Base-by-base conservation (phyloP, 2,329 filamentous ascomycete species). In the Aspergillus carbonarius region DNA sequence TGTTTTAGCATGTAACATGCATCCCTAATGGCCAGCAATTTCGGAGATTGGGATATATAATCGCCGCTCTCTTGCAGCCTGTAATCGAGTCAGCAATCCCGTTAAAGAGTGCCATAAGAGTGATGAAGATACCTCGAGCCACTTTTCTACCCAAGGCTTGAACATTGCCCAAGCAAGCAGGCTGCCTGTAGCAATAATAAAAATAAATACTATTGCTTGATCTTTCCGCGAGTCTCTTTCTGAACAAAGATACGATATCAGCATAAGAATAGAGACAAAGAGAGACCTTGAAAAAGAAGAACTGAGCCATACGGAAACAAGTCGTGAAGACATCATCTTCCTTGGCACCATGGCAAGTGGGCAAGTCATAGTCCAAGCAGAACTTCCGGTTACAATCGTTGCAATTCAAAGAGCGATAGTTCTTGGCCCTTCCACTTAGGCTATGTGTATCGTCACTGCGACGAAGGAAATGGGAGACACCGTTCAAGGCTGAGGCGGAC, bases 221-320 rank as follows among this genome's bases (percentile, higher is more conserved):
- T 89, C 87, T 68, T 89, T 89, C 17, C 82, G 78, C n/a, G 85
- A 88, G 70, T 89, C 87, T 56, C 87, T 77, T 68, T 89, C 83
- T 85, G 58, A 9, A 63, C 51, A 55, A 17, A 47, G 66, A 37
- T 65, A 58, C 34, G 25, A 42, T 57, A 18, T 49, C 42, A 25
- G 46, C 25, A 25, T 39, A 15, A 13, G 23, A 39, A 12, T 18
- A 30, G 34, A 40, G 63, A 10, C 34, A 10, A 23, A 27, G 27
- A 9, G n/a, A 7, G 13, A 20, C 37, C 13, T 32, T 27, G 17
- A 6, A 27, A 27, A 27, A 6, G 32, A 17, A 13, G 25, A 37
- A 53, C 4, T 4, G 5, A 23, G 9, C 12, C 71, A 57, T 70
- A 85, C 83, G 87, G 67, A 89, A 89, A 74, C 87, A 89, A 9